Evolutionary conservation across 2,329 filamentous ascomycete species (phyloP), one percentile per base, ranked within the genome.

Genomic region (Trichoderma breve): DNA sequence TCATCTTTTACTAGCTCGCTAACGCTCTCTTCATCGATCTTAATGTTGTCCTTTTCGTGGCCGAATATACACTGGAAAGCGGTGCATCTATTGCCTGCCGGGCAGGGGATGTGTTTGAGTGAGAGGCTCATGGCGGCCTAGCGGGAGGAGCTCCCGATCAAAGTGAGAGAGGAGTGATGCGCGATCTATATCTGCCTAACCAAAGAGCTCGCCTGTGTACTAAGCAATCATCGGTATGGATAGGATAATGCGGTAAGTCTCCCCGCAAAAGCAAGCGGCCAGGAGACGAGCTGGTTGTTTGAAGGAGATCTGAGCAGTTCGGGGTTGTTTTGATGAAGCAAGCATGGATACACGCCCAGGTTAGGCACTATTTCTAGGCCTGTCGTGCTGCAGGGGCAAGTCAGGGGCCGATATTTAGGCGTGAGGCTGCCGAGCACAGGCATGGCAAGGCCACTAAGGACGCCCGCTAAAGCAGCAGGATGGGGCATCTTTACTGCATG

Each of bases 31-130:
- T 61, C 53, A 26, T 51, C 71, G 28, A 65, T 28, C 21, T 65
- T 68, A 70, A 76, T 65, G 15, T 77, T 77, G 34, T 85, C 82
- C 24, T 76, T 77, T 39, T 79, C 78, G 74, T 87, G 84, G 32
- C 84, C 83, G 74, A 87, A 87, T 51, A 87, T 82, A 75, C 86
- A 87, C 73, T 84, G 81, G 74, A 86, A 86, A 18, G 85, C 84
- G 9, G 82, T 84, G 75, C 86, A 87, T 3, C 73, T 79, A 61
- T 82, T 80, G 65, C 85, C 85, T 24, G 84, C 84, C 6, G 86
- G 86, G 74, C 86, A 87, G 11, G 85, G 84, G 62, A 87, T 83
- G 72, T 82, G 83, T 75, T 86, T 87, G 73, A 87, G 83, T 61
- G 78, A 76, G 71, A 83, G 73, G 72, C 81, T 82, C 82, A 83